Percentiles rank a stretch among this genome's conserved stretches.
Conservation (phyloP, 1,284 basidiomycete species). For the Rhodotorula glutinis region DNA sequence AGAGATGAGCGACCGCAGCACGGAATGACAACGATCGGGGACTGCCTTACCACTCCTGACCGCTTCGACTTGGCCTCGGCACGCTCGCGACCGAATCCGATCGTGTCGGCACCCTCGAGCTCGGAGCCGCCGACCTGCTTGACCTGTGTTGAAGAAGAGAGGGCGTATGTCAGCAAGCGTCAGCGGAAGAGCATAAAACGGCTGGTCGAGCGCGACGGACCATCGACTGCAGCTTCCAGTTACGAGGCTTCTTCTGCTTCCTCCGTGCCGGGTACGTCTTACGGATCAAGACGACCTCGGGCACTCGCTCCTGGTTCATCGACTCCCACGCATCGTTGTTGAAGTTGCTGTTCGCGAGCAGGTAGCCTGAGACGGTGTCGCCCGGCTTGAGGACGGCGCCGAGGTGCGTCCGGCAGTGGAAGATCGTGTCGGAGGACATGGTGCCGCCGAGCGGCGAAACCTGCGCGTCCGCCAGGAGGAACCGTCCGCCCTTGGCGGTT, state of each 20-base stretch:
- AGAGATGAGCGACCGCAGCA: not conserved
- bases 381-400: slow-evolving; percentile 93
- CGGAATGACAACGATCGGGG: not conserved
- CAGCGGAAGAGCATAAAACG: not conserved
- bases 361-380: slow-evolving; percentile 87
- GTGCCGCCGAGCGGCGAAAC: slow-evolving; percentile 74
- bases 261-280: slow-evolving; percentile 93
- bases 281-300: slow-evolving; percentile 89
- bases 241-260: slow-evolving; percentile 80
- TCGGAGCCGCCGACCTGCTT: slow-evolving; percentile 71
- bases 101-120: slow-evolving; percentile 38
- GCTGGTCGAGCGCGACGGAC: not conserved
- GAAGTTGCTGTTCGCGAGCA: slow-evolving; percentile 84
- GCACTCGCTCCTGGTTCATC: slow-evolving; percentile 64
- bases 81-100: slow-evolving; percentile 60
- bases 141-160: slow-evolving; percentile 44
- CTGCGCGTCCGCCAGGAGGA: slow-evolving; percentile 87
- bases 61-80: slow-evolving; percentile 40
- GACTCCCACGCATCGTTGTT: slow-evolving; percentile 82
- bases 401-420: slow-evolving; percentile 93
- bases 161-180: not conserved
- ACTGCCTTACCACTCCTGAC: slow-evolving; percentile 37
- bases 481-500: slow-evolving; percentile 47
- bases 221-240: slow-evolving; percentile 88
- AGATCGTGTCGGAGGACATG: slow-evolving; percentile 77